phyloP scores from a whole-genome alignment of 2,329 filamentous ascomycete genomes.

The Cladosporium sphaerospermum region DNA sequence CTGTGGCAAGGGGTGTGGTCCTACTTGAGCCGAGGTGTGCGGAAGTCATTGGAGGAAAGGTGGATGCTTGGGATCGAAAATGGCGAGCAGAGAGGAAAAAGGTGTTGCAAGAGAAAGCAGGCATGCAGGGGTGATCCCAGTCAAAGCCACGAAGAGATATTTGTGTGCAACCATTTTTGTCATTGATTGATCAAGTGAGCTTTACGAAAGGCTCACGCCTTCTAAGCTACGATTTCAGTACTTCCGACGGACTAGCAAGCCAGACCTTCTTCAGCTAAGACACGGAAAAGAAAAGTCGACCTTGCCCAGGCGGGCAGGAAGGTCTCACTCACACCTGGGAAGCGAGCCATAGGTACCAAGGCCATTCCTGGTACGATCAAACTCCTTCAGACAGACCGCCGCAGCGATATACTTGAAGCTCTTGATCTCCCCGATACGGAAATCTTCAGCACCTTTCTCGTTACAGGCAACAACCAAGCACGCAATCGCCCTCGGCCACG shows the following conservation, averaged over 20 bases:
- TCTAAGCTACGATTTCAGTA: too few species aligned
- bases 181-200: too few species aligned
- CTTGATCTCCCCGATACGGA: slow-evolving; percentile 32
- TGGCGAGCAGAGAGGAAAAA: slow-evolving; percentile 70
- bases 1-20: slow-evolving; percentile 69
- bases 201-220: too few species aligned
- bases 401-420: slow-evolving; percentile 52
- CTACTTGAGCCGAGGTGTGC: slow-evolving; percentile 65
- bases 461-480: slow-evolving; percentile 41
- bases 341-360: not conserved
- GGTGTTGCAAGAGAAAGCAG: slow-evolving; percentile 52
- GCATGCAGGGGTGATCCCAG: slow-evolving; percentile 6
- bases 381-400: slow-evolving; percentile 44
- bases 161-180: too few species aligned
- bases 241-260: too few species aligned
- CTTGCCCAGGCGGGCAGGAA: too few species aligned
- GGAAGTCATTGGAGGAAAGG: slow-evolving; percentile 76
- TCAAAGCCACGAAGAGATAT: not conserved
- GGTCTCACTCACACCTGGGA: not conserved
- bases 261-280: too few species aligned
- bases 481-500: slow-evolving; percentile 45
- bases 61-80: slow-evolving; percentile 70
- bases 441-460: slow-evolving; percentile 29
- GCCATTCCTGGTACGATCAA: slow-evolving; percentile 30
- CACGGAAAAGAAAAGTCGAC: too few species aligned